These are phyloP conservation scores for Candida patagonica DNA, from an alignment of 805 yeast species.

Conservation along the genomic window DNA sequence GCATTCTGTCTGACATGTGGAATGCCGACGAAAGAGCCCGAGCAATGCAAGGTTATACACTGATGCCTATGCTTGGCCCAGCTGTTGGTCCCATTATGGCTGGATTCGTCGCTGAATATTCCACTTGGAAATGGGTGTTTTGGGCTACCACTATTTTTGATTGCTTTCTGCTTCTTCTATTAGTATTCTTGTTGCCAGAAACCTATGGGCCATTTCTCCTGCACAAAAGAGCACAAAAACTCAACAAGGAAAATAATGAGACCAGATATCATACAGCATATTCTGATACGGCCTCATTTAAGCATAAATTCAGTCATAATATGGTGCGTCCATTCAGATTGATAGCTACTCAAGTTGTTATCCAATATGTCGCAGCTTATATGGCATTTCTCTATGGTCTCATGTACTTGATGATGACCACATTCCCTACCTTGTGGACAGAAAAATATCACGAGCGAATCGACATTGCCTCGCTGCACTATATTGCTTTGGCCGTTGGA, in stretches of 20 bases:
- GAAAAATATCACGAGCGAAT: slow-evolving; percentile 37
- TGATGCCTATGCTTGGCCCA: slow-evolving; percentile 57
- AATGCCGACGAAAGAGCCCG: slow-evolving; percentile 40
- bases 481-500: slow-evolving; percentile 47
- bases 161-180: slow-evolving; percentile 36
- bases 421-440: slow-evolving; percentile 47
- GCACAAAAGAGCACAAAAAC: slow-evolving; percentile 33
- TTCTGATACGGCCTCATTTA: slow-evolving; percentile 29
- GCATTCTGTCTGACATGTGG: slow-evolving; percentile 54
- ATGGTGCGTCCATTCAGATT: slow-evolving; percentile 46
- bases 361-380: slow-evolving; percentile 49
- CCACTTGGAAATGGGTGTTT: slow-evolving; percentile 56
- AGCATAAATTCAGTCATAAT: slow-evolving; percentile 25
- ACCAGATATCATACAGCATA: slow-evolving; percentile 45
- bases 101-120: slow-evolving; percentile 45
- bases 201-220: slow-evolving; percentile 51
- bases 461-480: slow-evolving; percentile 52
- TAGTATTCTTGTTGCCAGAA: slow-evolving; percentile 41
- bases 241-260: slow-evolving; percentile 48
- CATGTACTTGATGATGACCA: slow-evolving; percentile 50
- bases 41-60: slow-evolving; percentile 46
- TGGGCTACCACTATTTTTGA: slow-evolving; percentile 46
- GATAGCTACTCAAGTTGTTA: slow-evolving; percentile 51
- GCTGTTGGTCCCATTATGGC: slow-evolving; percentile 38
- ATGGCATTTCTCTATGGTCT: slow-evolving; percentile 60